Evolutionary conservation across 768 basidiomycete species (phyloP), one percentile per base, ranked within the genome.

Genomic region (Astraeus odoratus): DNA sequence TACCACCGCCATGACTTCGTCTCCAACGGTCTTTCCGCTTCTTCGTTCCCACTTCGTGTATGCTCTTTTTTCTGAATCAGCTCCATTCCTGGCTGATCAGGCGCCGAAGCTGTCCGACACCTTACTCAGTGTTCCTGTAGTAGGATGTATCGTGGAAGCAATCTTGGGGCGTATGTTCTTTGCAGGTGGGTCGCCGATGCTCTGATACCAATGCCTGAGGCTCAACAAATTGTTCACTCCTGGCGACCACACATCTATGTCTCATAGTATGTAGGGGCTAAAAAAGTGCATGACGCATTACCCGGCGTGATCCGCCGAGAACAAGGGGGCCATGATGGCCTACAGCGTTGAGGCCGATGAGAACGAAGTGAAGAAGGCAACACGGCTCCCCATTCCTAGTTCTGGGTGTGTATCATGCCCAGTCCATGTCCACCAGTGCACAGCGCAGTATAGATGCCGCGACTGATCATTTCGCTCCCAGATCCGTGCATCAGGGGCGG

Each of bases 321-420:
- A 86, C 55, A 85, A 82, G 49, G 93, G 89, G 3, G 71, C 76
- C 8, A 65, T 96, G 10, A 78, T 96, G 51, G 81, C 76, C 18
- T 95, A 96, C 65, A 86, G 82, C 40, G 89, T 90, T 22, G 90
- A 94, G 63, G 90, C 86, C 9, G 80, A 90, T 52, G 77, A 81
- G 54, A 63, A 62, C 10, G 71, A 78, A 30, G 75, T 75, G 4
- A 35, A 37, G 33, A 45, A 16, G 9, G 49, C n/a, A 4, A 9
- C 38, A 50, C 47, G 6, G 30, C 29, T 25, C 46, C 56, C n/a
- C n/a, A n/a, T 35, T 9, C 37, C 18, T 24, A 36, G 3, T 29
- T 22, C 1, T 26, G 43, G 15, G 4, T 5, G 25, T 52, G 23
- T 54, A 61, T 27, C 42, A 53, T 5, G 43, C 27, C 43, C 50